Conservation (phyloP, 768 basidiomycete genomes). For the Russula compacta region DNA sequence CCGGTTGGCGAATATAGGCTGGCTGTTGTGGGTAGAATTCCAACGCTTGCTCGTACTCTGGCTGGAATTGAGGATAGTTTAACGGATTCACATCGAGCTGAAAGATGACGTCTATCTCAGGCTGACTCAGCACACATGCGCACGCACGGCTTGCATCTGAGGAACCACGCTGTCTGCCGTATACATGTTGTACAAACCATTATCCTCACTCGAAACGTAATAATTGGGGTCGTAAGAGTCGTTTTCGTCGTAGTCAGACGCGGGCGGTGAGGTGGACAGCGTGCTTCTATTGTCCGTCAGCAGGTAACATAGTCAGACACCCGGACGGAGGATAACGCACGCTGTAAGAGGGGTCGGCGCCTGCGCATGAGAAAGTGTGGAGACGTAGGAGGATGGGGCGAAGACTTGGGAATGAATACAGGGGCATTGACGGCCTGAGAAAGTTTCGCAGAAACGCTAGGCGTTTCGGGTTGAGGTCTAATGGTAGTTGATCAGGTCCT, state of each 20-base stretch:
- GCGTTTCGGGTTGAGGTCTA: slow-evolving; percentile 20
- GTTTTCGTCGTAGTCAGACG: slow-evolving; percentile 23
- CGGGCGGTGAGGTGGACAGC: slow-evolving; percentile 17
- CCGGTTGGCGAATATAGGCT: slow-evolving; percentile 60
- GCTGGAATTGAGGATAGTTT: slow-evolving; percentile 25
- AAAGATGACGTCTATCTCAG: slow-evolving; percentile 18
- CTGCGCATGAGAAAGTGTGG: slow-evolving; percentile 18
- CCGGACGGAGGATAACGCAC: slow-evolving; percentile 8
- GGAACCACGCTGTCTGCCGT: slow-evolving; percentile 25
- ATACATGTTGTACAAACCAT: slow-evolving; percentile 15
- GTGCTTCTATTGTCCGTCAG: slow-evolving; percentile 14
- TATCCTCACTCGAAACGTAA: slow-evolving; percentile 21
- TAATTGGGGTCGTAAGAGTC: slow-evolving; percentile 27
- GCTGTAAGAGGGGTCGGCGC: slow-evolving; percentile 18
- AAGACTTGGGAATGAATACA: slow-evolving; percentile 69
- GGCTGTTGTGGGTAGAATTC: slow-evolving; percentile 37
- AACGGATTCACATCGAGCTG: slow-evolving; percentile 20
- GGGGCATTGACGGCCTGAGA: slow-evolving; percentile 75
- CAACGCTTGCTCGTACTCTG: slow-evolving; percentile 28
- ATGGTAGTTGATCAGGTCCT: background rate
- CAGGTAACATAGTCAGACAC: background rate
- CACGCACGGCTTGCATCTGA: slow-evolving; percentile 30
- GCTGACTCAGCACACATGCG: slow-evolving; percentile 1
- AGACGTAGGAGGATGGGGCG: slow-evolving; percentile 25
- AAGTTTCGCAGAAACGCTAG: slow-evolving; percentile 27